Evolutionary conservation across 148 eudicot genomes (phyloP).

Genomic region (Diospyros kaki): DNA sequence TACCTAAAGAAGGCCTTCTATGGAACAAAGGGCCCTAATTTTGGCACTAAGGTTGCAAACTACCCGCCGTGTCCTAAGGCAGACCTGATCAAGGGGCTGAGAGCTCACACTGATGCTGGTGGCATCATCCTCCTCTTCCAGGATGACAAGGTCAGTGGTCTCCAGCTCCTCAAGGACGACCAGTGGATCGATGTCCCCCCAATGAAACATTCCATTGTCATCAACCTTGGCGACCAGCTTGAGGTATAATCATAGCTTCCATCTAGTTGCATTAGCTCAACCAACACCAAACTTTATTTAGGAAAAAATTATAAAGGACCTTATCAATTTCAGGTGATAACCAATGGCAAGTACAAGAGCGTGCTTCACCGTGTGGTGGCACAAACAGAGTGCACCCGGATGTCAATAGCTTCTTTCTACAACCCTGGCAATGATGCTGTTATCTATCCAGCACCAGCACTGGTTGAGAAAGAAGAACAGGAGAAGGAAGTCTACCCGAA

Average conservation of each 20-base stretch:
- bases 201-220: constrained; percentile 56
- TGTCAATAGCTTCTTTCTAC: constrained; percentile 40
- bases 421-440: constrained; percentile 19
- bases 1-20: constrained; percentile 55
- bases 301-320: background rate
- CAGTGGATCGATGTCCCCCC: constrained; percentile 63
- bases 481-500: constrained; percentile 31
- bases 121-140: constrained; percentile 64
- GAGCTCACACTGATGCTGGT: constrained; percentile 70
- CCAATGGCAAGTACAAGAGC: constrained; percentile 45
- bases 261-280: background rate
- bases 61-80: constrained; percentile 68
- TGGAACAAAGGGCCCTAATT: constrained; percentile 43
- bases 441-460: constrained; percentile 14
- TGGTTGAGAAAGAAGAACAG: constrained; percentile 20
- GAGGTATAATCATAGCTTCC: constrained; percentile 26
- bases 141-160: constrained; percentile 54
- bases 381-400: constrained; percentile 37
- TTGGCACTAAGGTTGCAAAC: constrained; percentile 60
- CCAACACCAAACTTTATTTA: background rate
- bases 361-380: constrained; percentile 46
- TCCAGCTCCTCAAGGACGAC: constrained; percentile 53
- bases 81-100: constrained; percentile 53
- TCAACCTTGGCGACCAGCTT: constrained; percentile 62
- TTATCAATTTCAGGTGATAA: constrained; percentile 25